Conservation (phyloP, 495 filamentous ascomycete species). For the Glarea lozoyensis region DNA sequence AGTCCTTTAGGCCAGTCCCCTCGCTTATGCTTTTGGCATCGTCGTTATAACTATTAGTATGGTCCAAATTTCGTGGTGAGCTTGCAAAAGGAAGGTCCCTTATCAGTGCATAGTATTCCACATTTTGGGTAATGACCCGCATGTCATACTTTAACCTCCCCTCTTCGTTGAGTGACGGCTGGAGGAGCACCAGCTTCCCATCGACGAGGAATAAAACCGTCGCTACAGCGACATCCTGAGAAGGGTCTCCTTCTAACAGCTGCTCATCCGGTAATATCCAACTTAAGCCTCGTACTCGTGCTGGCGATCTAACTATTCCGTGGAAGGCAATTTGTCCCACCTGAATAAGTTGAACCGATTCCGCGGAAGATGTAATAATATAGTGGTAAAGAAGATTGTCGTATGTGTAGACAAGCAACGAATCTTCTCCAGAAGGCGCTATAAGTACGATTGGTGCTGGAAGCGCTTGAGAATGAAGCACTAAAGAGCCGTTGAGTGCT, state of each 20-base stretch:
- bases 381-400: constrained; percentile 96
- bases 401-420: constrained; percentile 90
- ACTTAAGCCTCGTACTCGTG: constrained; percentile 83
- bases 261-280: constrained; percentile 95
- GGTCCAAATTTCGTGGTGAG: neutral
- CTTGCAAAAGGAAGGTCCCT: constrained; percentile 60
- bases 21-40: constrained; percentile 12
- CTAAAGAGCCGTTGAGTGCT: constrained; percentile 59
- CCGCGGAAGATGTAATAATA: constrained; percentile 63
- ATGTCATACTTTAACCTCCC: constrained; percentile 94
- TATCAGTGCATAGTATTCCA: constrained; percentile 90
- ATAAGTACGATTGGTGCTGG: constrained; percentile 79
- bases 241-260: constrained; percentile 82
- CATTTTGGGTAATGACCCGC: constrained; percentile 89
- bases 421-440: constrained; percentile 83
- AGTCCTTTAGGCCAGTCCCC: constrained; percentile 59
- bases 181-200: constrained; percentile 87
- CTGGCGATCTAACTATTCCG: constrained; percentile 89
- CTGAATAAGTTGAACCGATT: constrained; percentile 67
- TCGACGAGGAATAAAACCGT: constrained; percentile 92
- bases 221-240: constrained; percentile 90
- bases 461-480: constrained; percentile 68
- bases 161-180: constrained; percentile 67
- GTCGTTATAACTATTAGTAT: neutral
- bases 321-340: constrained; percentile 96